Percentiles rank a stretch among this genome's conserved stretches.
Conservation (phyloP, 495 filamentous ascomycete species). For the Durotheca rogersii region DNA sequence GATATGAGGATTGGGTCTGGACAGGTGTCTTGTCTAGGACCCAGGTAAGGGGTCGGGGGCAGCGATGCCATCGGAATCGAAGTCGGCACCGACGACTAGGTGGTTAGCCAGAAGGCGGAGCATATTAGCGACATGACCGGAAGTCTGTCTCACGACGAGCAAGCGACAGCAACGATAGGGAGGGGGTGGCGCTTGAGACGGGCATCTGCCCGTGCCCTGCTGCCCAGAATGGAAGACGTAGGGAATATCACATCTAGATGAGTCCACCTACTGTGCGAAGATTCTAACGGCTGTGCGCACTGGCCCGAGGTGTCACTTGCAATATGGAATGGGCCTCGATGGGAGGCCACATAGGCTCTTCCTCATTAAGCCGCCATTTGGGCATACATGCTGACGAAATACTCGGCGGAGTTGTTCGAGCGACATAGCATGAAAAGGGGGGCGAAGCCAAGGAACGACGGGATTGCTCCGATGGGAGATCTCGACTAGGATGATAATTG, state of each 20-base stretch:
- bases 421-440: not conserved
- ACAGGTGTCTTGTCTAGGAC: not conserved
- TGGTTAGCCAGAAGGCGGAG: no score
- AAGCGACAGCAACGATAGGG: not conserved
- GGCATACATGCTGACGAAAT: not conserved
- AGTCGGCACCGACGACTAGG: not conserved
- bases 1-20: constrained; percentile 2
- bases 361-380: not conserved
- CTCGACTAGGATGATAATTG: not conserved
- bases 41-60: not conserved
- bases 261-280: constrained; percentile 19
- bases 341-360: not conserved
- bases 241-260: not conserved
- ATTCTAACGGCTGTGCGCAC: constrained; percentile 13
- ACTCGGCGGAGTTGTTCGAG: not conserved
- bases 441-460: not conserved
- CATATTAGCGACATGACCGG: no score
- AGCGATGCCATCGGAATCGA: not conserved
- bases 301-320: not conserved
- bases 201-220: no score
- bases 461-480: not conserved
- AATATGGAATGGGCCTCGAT: not conserved
- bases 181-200: no score
- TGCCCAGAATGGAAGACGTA: not conserved
- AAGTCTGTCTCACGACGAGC: not conserved